These are phyloP conservation scores for Endotrypanum monterogeii DNA, from an alignment of 208 protist species.

Conservation along the genomic window DNA sequence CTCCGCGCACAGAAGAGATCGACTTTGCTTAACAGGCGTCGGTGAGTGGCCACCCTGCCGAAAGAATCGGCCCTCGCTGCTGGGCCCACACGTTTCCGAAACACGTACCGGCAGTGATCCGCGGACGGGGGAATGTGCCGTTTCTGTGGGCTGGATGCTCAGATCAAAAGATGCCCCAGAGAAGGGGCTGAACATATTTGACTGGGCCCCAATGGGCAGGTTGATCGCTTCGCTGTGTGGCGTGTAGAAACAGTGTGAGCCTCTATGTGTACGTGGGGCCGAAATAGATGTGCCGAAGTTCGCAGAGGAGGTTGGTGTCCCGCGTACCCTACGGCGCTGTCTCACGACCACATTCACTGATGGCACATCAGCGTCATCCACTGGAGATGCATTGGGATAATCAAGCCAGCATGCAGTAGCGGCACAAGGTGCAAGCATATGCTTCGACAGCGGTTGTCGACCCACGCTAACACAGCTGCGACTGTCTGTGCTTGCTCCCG, in stretches of 20 bases:
- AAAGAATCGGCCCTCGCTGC: constrained; percentile 22
- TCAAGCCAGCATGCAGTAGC: constrained; percentile 20
- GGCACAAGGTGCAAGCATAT: background rate
- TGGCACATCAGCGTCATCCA: constrained; percentile 5
- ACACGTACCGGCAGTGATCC: constrained; percentile 28
- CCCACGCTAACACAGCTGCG: constrained; percentile 1
- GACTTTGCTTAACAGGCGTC: constrained; percentile 19
- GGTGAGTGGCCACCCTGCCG: constrained; percentile 31
- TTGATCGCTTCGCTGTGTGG: background rate
- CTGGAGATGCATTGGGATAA: constrained; percentile 7
- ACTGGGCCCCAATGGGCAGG: background rate
- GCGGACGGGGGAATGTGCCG: background rate
- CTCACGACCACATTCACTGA: constrained; percentile 32
- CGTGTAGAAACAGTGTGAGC: background rate
- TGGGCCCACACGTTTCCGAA: constrained; percentile 8
- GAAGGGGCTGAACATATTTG: background rate
- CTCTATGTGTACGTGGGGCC: background rate
- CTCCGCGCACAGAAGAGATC: constrained; percentile 14
- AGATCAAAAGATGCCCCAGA: background rate
- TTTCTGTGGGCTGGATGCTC: background rate
- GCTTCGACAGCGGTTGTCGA: constrained; percentile 1
- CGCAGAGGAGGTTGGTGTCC: constrained; percentile 10
- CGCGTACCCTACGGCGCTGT: constrained; percentile 17
- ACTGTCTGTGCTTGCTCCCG: background rate
- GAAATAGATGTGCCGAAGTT: background rate